These are phyloP conservation scores for Dryas drummondii DNA, from an alignment of 306 rosid species.

Conservation along the genomic window DNA sequence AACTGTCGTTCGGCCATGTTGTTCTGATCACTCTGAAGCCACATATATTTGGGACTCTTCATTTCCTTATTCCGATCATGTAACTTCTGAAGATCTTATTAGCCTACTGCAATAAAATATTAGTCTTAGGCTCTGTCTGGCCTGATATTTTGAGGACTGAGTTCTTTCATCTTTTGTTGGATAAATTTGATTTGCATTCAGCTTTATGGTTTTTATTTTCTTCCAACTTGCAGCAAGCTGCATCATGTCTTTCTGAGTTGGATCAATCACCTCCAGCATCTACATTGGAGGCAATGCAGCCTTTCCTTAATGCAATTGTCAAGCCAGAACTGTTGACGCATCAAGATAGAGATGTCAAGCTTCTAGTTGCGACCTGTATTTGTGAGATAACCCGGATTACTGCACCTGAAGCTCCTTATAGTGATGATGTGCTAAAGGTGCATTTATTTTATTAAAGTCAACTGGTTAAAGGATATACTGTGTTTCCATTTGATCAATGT, in stretches of 20 bases:
- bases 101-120: not conserved
- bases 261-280: constrained; percentile 86
- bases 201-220: constrained; percentile 4
- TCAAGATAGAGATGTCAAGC: constrained; percentile 94
- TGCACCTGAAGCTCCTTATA: constrained; percentile 97
- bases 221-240: constrained; percentile 80
- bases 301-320: constrained; percentile 71
- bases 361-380: constrained; percentile 89
- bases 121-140: not conserved
- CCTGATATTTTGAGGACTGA: not conserved
- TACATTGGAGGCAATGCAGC: constrained; percentile 76
- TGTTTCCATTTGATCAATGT: constrained; percentile 1
- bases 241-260: constrained; percentile 77
- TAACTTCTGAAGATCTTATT: not conserved
- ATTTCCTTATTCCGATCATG: not conserved
- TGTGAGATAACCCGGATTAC: constrained; percentile 98
- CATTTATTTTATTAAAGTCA: constrained; percentile 20
- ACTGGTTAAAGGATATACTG: constrained; percentile 24
- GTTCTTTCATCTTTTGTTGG: not conserved
- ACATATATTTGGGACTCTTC: not conserved
- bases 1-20: not conserved
- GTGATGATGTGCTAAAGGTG: constrained; percentile 89
- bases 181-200: not conserved
- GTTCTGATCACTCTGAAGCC: not conserved
- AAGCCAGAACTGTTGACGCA: constrained; percentile 89